These are phyloP conservation scores for Cucurbita argyrosperma DNA, from an alignment of 306 rosid species.

Conservation along the genomic window DNA sequence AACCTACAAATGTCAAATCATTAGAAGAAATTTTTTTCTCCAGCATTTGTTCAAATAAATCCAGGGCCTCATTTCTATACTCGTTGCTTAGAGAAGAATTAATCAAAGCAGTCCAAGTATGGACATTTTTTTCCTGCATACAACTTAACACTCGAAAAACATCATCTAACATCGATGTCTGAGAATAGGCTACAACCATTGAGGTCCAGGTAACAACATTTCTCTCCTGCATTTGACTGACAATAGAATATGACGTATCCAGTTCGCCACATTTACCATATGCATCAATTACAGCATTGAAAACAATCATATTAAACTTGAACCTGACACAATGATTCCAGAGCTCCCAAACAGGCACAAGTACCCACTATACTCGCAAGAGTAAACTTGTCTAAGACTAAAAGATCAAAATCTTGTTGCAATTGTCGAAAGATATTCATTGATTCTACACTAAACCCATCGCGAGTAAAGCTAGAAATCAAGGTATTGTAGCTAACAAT, in stretches of 20 bases:
- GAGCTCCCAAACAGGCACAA: slow-evolving; percentile 29
- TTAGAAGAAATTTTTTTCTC: slow-evolving; percentile 21
- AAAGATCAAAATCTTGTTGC: slow-evolving; percentile 16
- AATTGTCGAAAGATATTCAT: slow-evolving; percentile 15
- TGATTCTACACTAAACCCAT: slow-evolving; percentile 22
- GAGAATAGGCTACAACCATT: slow-evolving; percentile 26
- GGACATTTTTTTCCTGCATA: slow-evolving; percentile 28
- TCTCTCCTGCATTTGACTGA: slow-evolving; percentile 29
- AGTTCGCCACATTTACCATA: slow-evolving; percentile 46
- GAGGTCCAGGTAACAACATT: slow-evolving; percentile 51
- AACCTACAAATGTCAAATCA: slow-evolving; percentile 33
- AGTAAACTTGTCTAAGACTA: slow-evolving; percentile 34
- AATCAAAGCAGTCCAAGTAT: slow-evolving; percentile 55
- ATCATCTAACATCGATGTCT: slow-evolving; percentile 26
- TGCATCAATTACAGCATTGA: slow-evolving; percentile 40
- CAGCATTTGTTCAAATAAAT: slow-evolving; percentile 30
- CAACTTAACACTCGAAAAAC: slow-evolving; percentile 25
- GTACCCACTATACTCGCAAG: slow-evolving; percentile 35
- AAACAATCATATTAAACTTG: slow-evolving; percentile 29
- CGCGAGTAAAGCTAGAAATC: slow-evolving; percentile 24
- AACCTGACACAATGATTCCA: slow-evolving; percentile 31
- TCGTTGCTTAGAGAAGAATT: slow-evolving; percentile 23
- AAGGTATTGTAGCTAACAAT: slow-evolving; percentile 42
- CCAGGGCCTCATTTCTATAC: slow-evolving; percentile 24
- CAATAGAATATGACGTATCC: slow-evolving; percentile 17